Evolutionary conservation across 305 asterid species (phyloP), one percentile per base, ranked within the genome.

Genomic region (Fraxinus dipetala): DNA sequence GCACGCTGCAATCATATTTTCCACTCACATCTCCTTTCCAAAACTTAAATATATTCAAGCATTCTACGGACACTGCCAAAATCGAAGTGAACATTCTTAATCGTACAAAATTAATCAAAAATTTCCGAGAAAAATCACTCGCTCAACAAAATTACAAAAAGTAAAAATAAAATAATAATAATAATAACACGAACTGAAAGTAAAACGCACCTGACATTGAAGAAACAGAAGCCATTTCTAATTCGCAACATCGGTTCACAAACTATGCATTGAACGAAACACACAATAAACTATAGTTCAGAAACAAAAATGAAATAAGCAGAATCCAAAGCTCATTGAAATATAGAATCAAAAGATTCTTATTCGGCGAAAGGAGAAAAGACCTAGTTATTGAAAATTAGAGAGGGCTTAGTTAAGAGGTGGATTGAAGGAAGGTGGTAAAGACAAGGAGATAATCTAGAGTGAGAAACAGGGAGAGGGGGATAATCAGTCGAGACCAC

Each of bases 11-110:
- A 79, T 93, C 95, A 75, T 83, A 82, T 84, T 86, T 91, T 45
- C 96, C 94, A 83, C 91, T 90, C 88, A 81, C 86, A 40, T 91
- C 95, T 81, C 97, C 92, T 82, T 91, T 92, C 97, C 94, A 89
- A 28, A 91, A 78, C 85, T 92, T 94, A 83, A 92, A 91, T 65
- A 88, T 80, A 84, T 89, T 94, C 86, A 91, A 91, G 83, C 96
- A 92, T 91, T 93, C 97, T 20, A 93, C 86, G 43, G 94, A 89
- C 78, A 92, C 97, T 92, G 92, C 91, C 77, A 75, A 83, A 79
- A 34, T 34, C 22, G 38, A 14, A 78, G 45, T 6, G 76, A 65
- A 22, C 2, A 22, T 26, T 65, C 72, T 24, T 30, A 65, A 65
- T 7, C n/a, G 14, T 5, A 65, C 73, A 65, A 65, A 65, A 65